Base-by-base conservation (phyloP, 805 yeast species). In the Candida anglica region DNA sequence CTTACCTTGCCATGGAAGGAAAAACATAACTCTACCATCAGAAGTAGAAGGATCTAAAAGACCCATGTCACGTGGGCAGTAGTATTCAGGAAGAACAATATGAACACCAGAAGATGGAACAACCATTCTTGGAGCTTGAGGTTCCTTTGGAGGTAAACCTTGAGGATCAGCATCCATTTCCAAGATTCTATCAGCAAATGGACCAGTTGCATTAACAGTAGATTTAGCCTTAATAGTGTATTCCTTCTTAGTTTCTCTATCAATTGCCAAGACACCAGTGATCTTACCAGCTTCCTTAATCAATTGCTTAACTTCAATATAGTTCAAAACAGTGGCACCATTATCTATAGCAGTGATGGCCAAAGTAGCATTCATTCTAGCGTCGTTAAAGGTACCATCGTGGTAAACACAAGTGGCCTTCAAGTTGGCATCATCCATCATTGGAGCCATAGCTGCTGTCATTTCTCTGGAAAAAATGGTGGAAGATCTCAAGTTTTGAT, bases 1-100 rank as follows among this genome's bases (percentile, higher is more conserved):
- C 59, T 88, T 85, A 5, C 96, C 96, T 69, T 88, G 96, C 97
- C 97, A 89, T 48, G 98, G 98, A 59, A 89, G 71, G 70, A 91
- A 89, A 66, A 89, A 89, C 84, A 91, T 85, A 34, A 89, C 97
- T 63, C 98, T 79, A 38, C 97, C 97, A 57, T 89, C 98, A 21
- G 91, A 70, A 30, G 98, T 89, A 29, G 86, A 75, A 30, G 96
- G 95, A 62, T 89, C 97, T 39, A 89, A 71, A 43, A 89, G 71
- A 43, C 98, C 98, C 73, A 86, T 75, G 43, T 79, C 79, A 54
- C 75, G 74, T 34, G 97, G 94, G 60, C 94, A 83, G 65, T 86
- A 89, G 71, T 75, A 89, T 46, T 89, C 95, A 16, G 98, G 98
- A 44, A 89, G 73, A 32, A 89, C 81, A 51, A 89, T 74, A 62